These are phyloP conservation scores for Diaporthe velutina DNA, from an alignment of 2,329 filamentous ascomycete species.

Conservation along the genomic window DNA sequence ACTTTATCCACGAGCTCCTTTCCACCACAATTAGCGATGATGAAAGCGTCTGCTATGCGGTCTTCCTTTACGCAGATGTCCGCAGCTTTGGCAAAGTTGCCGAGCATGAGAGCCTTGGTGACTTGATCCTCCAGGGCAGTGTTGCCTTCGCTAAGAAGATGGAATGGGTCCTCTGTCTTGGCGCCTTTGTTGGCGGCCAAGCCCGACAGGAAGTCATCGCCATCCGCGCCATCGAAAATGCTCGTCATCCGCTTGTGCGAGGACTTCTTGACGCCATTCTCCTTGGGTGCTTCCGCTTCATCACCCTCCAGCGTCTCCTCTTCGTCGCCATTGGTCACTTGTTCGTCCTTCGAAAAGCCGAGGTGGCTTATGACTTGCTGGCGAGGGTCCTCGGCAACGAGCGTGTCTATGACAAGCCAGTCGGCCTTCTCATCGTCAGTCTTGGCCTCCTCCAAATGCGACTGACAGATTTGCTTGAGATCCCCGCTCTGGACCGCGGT, in stretches of 20 bases:
- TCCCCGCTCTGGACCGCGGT: slow-evolving; percentile 83
- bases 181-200: slow-evolving; percentile 90
- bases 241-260: slow-evolving; percentile 78
- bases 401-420: slow-evolving; percentile 93
- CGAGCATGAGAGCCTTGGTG: slow-evolving; percentile 88
- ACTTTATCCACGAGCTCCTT: slow-evolving; percentile 95
- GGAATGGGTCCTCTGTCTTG: slow-evolving; percentile 95
- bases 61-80: slow-evolving; percentile 91
- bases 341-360: slow-evolving; percentile 80
- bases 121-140: slow-evolving; percentile 87
- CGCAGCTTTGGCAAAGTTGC: slow-evolving; percentile 90
- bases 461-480: slow-evolving; percentile 82
- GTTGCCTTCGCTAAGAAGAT: slow-evolving; percentile 87
- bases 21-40: slow-evolving; percentile 97
- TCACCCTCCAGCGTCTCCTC: slow-evolving; percentile 43
- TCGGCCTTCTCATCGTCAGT: slow-evolving; percentile 95
- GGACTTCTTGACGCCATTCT: slow-evolving; percentile 42
- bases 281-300: slow-evolving; percentile 33
- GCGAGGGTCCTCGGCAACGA: slow-evolving; percentile 87
- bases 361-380: slow-evolving; percentile 89
- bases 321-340: slow-evolving; percentile 56
- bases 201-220: slow-evolving; percentile 88
- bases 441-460: slow-evolving; percentile 79
- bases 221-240: slow-evolving; percentile 84
- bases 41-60: slow-evolving; percentile 94